Evolutionary conservation across 2,329 filamentous ascomycete species (phyloP).

Genomic region (Orbilia oligospora): DNA sequence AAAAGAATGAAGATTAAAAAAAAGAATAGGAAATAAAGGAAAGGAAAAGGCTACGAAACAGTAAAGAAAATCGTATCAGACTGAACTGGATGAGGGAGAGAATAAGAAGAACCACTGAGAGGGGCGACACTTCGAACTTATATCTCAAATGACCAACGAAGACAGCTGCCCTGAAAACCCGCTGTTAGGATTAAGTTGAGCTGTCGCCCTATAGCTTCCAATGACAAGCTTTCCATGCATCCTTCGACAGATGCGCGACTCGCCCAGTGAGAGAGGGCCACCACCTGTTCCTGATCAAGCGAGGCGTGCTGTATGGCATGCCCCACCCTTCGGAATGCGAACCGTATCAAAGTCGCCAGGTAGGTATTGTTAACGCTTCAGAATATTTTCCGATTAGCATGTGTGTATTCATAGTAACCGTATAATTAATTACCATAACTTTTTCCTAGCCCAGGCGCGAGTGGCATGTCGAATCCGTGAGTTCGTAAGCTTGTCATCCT

Average conservation of each 20-base stretch:
- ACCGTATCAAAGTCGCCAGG: conserved; percentile 40
- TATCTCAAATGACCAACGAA: conserved; percentile 49
- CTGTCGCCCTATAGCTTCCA: conserved; percentile 51
- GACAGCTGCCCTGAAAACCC: conserved; percentile 20
- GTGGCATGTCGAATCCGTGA: conserved; percentile 31
- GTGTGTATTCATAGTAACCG: conserved; percentile 58
- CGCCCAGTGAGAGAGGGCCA: conserved; percentile 24
- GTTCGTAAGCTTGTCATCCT: conserved; percentile 28
- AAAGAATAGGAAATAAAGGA: conserved; percentile 37
- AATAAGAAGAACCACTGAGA: conserved; percentile 37
- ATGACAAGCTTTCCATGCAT: conserved; percentile 60
- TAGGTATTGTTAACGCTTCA: conserved; percentile 34
- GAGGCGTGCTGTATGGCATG: conserved; percentile 49
- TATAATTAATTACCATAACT: conserved; percentile 24
- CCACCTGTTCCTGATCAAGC: conserved; percentile 39
- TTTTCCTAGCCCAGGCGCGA: conserved; percentile 42
- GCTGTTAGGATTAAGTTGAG: conserved; percentile 27
- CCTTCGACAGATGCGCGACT: conserved; percentile 55
- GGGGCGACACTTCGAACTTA: conserved; percentile 50
- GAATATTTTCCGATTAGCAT: conserved; percentile 34
- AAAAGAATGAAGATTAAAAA: conserved; percentile 52
- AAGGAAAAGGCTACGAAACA: conserved; percentile 42
- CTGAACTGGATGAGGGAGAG: conserved; percentile 51
- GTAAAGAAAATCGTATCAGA: conserved; percentile 61
- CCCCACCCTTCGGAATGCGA: conserved; percentile 40